These are phyloP conservation scores for Vigna angularis DNA, from an alignment of 306 rosid species.

Conservation along the genomic window DNA sequence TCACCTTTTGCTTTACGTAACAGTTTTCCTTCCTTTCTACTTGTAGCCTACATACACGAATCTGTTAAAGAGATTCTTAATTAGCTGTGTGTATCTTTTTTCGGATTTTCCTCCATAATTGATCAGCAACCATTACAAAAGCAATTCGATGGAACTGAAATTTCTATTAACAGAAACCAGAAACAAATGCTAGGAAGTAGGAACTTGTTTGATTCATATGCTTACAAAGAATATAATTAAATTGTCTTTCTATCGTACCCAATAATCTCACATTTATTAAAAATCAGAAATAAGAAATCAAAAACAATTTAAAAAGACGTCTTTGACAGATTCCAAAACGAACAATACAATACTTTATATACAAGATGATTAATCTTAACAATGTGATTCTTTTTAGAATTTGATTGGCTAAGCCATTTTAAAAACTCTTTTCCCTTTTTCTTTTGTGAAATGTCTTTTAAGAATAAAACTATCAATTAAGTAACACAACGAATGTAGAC, in stretches of 20 bases:
- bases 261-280: no score
- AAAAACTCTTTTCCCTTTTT: no score
- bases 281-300: no score
- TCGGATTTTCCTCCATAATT: slow-evolving; percentile 53
- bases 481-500: slow-evolving; percentile 37
- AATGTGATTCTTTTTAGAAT: no score
- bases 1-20: slow-evolving; percentile 40
- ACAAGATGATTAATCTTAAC: no score
- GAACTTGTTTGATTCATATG: slow-evolving; percentile 49
- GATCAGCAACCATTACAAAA: slow-evolving; percentile 37
- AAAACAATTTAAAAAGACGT: no score
- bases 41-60: slow-evolving; percentile 41
- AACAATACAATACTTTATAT: no score
- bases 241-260: no score
- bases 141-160: not conserved
- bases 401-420: no score
- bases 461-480: no score
- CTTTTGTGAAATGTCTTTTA: no score
- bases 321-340: no score
- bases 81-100: slow-evolving; percentile 61
- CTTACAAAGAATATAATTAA: not conserved
- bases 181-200: slow-evolving; percentile 37
- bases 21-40: slow-evolving; percentile 44
- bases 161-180: slow-evolving; percentile 9
- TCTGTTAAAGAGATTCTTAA: slow-evolving; percentile 66